A percentile compares a stretch with the other conserved stretches of the same genome.
These are phyloP conservation scores for Trichophyton schoenleinii DNA, from an alignment of 2,329 filamentous ascomycete species.

Conservation along the genomic window DNA sequence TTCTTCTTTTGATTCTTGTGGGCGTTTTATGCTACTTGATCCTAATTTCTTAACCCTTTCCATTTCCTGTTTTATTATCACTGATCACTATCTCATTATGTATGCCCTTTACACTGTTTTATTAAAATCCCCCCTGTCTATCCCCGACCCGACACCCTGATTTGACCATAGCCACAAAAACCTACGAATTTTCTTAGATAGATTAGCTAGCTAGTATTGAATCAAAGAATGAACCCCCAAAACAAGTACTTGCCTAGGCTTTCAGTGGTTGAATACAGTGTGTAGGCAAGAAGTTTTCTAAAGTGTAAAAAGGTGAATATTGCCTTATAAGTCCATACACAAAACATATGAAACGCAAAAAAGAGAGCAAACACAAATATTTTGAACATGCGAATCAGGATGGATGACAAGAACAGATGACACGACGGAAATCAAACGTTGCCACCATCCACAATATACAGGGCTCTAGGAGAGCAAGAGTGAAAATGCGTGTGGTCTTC, in stretches of 20 bases:
- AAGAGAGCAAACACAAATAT: not conserved
- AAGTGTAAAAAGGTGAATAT: not conserved
- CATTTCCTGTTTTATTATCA: not conserved
- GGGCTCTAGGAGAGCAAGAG: conserved; percentile 3
- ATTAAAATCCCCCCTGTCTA: not conserved
- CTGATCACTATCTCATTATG: not conserved
- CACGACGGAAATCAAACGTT: not conserved
- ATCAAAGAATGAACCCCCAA: not conserved
- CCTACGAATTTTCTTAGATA: conserved; percentile 3
- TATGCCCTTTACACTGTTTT: not conserved
- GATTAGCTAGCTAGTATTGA: not conserved
- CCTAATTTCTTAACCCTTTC: not conserved
- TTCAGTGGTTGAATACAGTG: not conserved
- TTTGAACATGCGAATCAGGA: not conserved
- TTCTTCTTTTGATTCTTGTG: not conserved
- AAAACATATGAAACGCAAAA: not conserved
- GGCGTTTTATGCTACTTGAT: not conserved
- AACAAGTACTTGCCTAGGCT: not conserved
- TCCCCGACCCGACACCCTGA: too few relatives aligned
- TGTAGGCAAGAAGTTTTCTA: not conserved
- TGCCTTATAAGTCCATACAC: not conserved
- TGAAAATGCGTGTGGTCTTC: not conserved
- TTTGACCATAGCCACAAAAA: not conserved
- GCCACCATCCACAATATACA: conserved; percentile 3
- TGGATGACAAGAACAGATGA: not conserved